phyloP scores from a whole-genome alignment of 169 alveolate genomes.

The Amoebophrya sp. region DNA sequence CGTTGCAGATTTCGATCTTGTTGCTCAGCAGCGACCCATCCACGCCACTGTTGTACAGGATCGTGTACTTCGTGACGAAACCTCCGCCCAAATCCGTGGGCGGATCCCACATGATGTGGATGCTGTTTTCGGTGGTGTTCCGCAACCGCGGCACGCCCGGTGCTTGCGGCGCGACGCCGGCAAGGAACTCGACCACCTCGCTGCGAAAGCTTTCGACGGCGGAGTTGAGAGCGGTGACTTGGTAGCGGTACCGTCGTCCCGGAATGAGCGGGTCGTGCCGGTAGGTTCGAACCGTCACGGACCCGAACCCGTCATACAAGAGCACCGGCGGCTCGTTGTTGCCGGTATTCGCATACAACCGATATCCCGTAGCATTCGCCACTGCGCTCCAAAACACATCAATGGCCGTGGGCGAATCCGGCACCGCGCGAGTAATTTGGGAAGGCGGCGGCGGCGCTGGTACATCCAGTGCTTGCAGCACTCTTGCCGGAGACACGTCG shows the following conservation, averaged over 20 bases:
- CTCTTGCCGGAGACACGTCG: not conserved
- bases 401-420: not conserved
- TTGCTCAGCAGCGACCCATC: not conserved
- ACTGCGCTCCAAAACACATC: not conserved
- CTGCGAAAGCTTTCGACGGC: not conserved
- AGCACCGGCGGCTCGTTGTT: not conserved
- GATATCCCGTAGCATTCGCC: constrained; percentile 25
- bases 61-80: not conserved
- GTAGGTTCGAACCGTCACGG: not conserved
- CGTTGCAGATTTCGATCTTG: not conserved
- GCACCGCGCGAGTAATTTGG: not conserved
- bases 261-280: not conserved
- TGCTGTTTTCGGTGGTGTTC: not conserved
- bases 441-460: not conserved
- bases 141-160: not conserved
- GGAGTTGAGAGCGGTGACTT: not conserved
- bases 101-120: not conserved
- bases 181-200: not conserved
- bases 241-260: not conserved
- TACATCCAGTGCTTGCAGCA: not conserved
- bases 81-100: not conserved
- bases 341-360: constrained; percentile 26
- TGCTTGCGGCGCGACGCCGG: not conserved
- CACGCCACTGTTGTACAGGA: not conserved
- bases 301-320: not conserved